phyloP scores from a whole-genome alignment of 1,139 yeast genomes.

The Martiniozyma asiatica region DNA sequence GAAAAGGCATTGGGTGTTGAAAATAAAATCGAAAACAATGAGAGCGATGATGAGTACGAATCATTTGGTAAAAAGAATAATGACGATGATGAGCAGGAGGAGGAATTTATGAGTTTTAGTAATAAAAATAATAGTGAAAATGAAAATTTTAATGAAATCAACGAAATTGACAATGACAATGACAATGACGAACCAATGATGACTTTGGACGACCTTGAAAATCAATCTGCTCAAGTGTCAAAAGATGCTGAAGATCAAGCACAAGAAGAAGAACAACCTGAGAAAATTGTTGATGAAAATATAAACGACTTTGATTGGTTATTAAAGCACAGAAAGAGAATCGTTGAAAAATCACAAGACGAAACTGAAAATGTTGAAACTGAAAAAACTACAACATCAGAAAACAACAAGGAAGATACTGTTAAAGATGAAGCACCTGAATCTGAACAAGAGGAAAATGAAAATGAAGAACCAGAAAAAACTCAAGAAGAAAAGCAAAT shows the following conservation, averaged over 20 bases:
- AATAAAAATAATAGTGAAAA: too few species aligned
- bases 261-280: constrained; percentile 10
- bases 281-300: constrained; percentile 17
- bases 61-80: constrained; percentile 35
- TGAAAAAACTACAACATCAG: constrained; percentile 7
- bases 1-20: constrained; percentile 13
- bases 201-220: constrained; percentile 23
- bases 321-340: constrained; percentile 61
- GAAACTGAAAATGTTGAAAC: constrained; percentile 9
- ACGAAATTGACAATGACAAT: too few species aligned
- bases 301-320: constrained; percentile 87
- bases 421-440: constrained; percentile 5
- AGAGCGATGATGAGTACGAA: constrained; percentile 59
- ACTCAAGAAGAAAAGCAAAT: constrained; percentile 34
- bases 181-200: constrained; percentile 31
- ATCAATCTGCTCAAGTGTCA: constrained; percentile 43
- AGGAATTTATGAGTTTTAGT: constrained; percentile 14
- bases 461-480: constrained; percentile 16
- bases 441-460: constrained; percentile 8
- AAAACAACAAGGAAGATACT: constrained; percentile 2
- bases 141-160: too few species aligned
- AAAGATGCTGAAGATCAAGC: constrained; percentile 22
- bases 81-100: constrained; percentile 39
- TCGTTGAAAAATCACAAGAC: constrained; percentile 27
- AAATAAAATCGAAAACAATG: constrained; percentile 17